Evolutionary conservation across 2,329 filamentous ascomycete species (phyloP), one percentile per base, ranked within the genome.

Genomic region (Hansfordia pulvinata): DNA sequence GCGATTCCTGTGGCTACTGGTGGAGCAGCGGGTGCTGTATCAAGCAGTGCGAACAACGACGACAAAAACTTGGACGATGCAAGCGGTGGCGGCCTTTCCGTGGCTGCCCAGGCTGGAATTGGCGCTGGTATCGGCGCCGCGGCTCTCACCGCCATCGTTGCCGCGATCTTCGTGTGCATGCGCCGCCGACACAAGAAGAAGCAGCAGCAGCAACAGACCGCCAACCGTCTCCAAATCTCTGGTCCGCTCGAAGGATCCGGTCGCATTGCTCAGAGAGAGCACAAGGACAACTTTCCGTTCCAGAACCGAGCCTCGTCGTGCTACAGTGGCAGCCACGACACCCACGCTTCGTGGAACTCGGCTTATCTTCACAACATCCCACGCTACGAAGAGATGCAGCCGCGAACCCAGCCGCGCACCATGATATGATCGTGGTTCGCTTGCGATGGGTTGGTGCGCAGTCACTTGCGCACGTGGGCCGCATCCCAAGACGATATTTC

Each of bases 331-430:
- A 39, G 43, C 17, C 51, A 69, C 22, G 64, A 71, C 36, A 50
- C 60, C 40, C 58, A 60, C 32, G 57, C 63, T 4, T 56, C 61
- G 32, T n/a, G n/a, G n/a, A n/a, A n/a, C n/a, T n/a, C n/a, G n/a
- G n/a, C n/a, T n/a, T n/a, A n/a, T n/a, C n/a, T n/a, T n/a, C n/a
- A n/a, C n/a, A n/a, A n/a, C n/a, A n/a, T n/a, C n/a, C n/a, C n/a
- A n/a, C 56, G 64, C 21, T 72, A 72, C 35, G 67, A 72, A 43
- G 67, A 72, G 35, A 65, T 70, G 64, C 39, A 64, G 13, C 64
- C 64, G 16, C 52, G 64, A 23, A 53, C 59, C 32, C 54, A 60
- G 24, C 67, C 68, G 8, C 51, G 55, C 30, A 39, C 34, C n/a
- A 44, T 47, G 44, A 41, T 47, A 29, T 47, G 33, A 35, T 16